These are phyloP conservation scores for Candida stauntonica DNA, from an alignment of 805 yeast species.

Conservation along the genomic window DNA sequence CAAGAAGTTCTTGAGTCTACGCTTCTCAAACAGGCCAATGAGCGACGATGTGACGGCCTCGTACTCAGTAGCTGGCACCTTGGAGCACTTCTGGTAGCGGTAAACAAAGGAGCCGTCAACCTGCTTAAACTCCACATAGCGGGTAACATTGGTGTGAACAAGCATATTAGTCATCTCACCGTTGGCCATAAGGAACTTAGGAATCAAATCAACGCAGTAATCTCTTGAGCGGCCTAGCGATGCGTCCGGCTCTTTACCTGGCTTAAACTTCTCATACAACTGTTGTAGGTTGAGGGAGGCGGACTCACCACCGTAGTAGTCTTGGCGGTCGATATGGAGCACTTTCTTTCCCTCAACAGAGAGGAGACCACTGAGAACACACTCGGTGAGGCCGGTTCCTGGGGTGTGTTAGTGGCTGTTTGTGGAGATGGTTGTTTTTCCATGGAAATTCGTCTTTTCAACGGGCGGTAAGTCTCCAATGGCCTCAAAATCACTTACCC, in stretches of 20 bases:
- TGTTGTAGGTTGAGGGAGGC: slow-evolving; percentile 75
- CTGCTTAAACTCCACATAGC: slow-evolving; percentile 94
- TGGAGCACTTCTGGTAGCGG: slow-evolving; percentile 78
- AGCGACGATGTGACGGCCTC: slow-evolving; percentile 90
- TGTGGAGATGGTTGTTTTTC: too few relatives aligned
- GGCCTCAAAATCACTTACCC: slow-evolving; percentile 48
- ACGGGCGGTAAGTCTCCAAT: not conserved
- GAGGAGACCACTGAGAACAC: slow-evolving; percentile 87
- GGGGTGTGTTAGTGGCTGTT: too few relatives aligned
- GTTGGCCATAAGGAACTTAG: slow-evolving; percentile 94
- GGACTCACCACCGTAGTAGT: slow-evolving; percentile 90
- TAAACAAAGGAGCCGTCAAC: slow-evolving; percentile 94
- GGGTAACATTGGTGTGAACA: slow-evolving; percentile 92
- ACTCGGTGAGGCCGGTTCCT: slow-evolving; percentile 65
- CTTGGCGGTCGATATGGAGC: slow-evolving; percentile 92
- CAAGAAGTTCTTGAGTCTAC: slow-evolving; percentile 88
- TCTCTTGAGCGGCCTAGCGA: slow-evolving; percentile 88
- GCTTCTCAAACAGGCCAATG: slow-evolving; percentile 94
- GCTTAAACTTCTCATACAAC: slow-evolving; percentile 82
- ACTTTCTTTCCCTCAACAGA: slow-evolving; percentile 99
- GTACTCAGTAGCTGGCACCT: slow-evolving; percentile 87
- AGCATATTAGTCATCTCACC: slow-evolving; percentile 95
- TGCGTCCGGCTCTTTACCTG: slow-evolving; percentile 58
- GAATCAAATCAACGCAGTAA: slow-evolving; percentile 97
- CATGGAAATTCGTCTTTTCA: not conserved